phyloP scores from a whole-genome alignment of 352 stramenopile genomes.

The Phytophthora nicotianae region DNA sequence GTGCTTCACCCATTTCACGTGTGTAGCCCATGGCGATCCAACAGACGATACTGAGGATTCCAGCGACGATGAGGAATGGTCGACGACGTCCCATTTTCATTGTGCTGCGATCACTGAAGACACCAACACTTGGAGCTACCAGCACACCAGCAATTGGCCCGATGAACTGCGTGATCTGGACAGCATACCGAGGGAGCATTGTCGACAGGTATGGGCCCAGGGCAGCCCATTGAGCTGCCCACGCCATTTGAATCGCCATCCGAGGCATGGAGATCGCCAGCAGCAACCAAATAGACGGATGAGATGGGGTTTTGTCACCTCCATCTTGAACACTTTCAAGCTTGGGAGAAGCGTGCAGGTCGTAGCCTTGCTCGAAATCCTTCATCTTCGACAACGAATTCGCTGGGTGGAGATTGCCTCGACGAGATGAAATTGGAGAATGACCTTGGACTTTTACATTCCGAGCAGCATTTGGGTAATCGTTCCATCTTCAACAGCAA shows the following conservation, averaged over 20 bases:
- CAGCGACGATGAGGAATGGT: constrained; percentile 46
- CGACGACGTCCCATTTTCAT: constrained; percentile 41
- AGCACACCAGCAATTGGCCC: constrained; percentile 54
- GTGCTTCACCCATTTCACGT: constrained; percentile 19
- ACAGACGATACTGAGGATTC: constrained; percentile 44
- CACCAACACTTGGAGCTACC: constrained; percentile 52
- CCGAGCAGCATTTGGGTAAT: not conserved
- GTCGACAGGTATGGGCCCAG: constrained; percentile 56
- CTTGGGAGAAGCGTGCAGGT: constrained; percentile 28
- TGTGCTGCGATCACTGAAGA: constrained; percentile 52
- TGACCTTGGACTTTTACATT: not conserved
- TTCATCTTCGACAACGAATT: constrained; percentile 14
- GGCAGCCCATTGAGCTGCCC: constrained; percentile 59
- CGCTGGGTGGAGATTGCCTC: not conserved
- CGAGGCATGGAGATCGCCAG: constrained; percentile 52
- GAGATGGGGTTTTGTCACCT: constrained; percentile 3
- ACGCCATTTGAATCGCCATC: constrained; percentile 64
- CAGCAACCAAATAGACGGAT: constrained; percentile 45
- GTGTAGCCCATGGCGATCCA: constrained; percentile 67
- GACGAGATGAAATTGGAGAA: not conserved
- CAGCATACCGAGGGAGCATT: constrained; percentile 46
- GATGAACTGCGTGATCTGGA: constrained; percentile 59
- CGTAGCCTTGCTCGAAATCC: constrained; percentile 28
- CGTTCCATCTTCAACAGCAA: not conserved
- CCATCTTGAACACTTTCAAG: constrained; percentile 11